Percentiles rank a stretch among this genome's conserved stretches.
phyloP scores from a whole-genome alignment of 306 rosid genomes.

The Benincasa hispida region DNA sequence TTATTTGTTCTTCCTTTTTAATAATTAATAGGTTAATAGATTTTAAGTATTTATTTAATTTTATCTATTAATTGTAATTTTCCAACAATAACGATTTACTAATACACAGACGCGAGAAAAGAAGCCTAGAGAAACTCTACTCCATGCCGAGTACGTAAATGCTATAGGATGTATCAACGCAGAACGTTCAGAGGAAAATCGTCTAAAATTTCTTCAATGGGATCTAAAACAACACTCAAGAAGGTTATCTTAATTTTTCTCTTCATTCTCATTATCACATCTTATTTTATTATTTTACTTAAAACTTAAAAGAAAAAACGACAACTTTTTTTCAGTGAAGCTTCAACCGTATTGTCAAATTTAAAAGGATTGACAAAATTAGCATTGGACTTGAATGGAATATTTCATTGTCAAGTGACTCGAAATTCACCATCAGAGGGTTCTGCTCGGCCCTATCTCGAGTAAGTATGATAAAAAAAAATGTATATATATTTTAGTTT shows the following conservation, averaged over 20 bases:
- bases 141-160: constrained; percentile 60
- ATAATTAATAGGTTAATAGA: too few species aligned
- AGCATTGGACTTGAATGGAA: constrained; percentile 52
- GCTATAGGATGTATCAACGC: constrained; percentile 62
- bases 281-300: not conserved
- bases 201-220: constrained; percentile 74
- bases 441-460: not conserved
- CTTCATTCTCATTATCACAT: not conserved
- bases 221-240: constrained; percentile 72
- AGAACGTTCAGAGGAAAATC: constrained; percentile 28
- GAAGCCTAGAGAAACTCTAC: constrained; percentile 84
- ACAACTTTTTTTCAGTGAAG: constrained; percentile 39
- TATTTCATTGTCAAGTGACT: constrained; percentile 42
- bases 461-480: not conserved
- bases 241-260: constrained; percentile 31
- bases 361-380: constrained; percentile 44
- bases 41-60: too few species aligned
- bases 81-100: not conserved
- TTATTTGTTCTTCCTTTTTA: too few species aligned
- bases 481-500: not conserved
- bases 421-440: not conserved
- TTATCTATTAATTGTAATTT: too few species aligned
- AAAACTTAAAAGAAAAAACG: not conserved
- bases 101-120: constrained; percentile 57
- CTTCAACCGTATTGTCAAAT: constrained; percentile 50